phyloP scores from a whole-genome alignment of 495 filamentous ascomycete genomes.

The Penicillium canescens region DNA sequence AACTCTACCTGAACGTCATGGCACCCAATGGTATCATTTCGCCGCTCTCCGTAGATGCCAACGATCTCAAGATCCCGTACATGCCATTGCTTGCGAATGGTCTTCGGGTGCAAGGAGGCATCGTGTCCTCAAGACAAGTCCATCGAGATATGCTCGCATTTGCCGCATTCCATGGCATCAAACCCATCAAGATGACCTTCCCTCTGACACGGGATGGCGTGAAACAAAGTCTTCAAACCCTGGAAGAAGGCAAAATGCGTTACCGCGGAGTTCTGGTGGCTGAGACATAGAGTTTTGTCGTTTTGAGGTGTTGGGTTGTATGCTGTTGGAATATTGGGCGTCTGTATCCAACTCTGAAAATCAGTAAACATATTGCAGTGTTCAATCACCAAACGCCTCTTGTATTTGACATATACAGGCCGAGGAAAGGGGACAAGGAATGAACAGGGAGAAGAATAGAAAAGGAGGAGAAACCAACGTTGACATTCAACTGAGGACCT shows the following conservation, averaged over 20 bases:
- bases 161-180: constrained; percentile 54
- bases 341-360: no score
- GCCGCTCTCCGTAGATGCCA: constrained; percentile 49
- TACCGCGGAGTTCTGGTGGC: constrained; percentile 56
- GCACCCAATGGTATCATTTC: constrained; percentile 49
- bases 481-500: constrained; percentile 7
- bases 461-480: neutral
- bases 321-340: no score
- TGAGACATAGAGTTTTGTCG: constrained; percentile 1
- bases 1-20: constrained; percentile 38
- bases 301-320: no score
- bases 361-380: no score
- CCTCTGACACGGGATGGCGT: constrained; percentile 57
- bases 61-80: constrained; percentile 56
- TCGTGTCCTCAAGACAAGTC: constrained; percentile 49
- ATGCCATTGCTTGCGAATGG: constrained; percentile 47
- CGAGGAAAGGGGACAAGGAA: neutral
- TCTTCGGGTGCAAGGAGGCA: constrained; percentile 51
- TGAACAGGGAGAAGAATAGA: neutral
- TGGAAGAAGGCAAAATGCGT: constrained; percentile 57
- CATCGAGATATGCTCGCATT: constrained; percentile 60
- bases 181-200: constrained; percentile 56
- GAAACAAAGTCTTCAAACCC: constrained; percentile 48
- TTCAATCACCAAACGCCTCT: no score
- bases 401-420: no score